Base-by-base conservation (phyloP, 768 basidiomycete species). In the Trametes coccinea region DNA sequence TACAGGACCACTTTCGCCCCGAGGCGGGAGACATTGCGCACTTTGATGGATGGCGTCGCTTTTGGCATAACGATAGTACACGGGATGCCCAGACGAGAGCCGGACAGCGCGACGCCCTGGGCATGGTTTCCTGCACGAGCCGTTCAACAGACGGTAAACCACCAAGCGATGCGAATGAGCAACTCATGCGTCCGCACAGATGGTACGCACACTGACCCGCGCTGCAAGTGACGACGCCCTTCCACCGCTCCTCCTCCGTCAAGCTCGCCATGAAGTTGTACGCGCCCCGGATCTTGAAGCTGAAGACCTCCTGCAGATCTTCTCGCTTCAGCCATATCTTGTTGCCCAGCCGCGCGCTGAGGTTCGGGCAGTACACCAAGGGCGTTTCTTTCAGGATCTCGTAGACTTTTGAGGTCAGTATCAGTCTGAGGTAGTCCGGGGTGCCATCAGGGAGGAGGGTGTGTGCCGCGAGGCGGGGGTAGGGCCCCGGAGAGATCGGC, bases 31-130 rank as follows among this genome's bases (percentile, higher is more conserved):
- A 97, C 97, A 69, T 96, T 98, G 61, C 87, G 82, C 71, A 95
- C 92, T 78, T 99, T 99, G 82, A 99, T 99, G 43, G 89, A 83
- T 1, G 97, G 97, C 2, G 97, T 98, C 13, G 87, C 92, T 44
- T 88, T 79, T 0, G 97, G 97, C 97, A 99, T 98, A 63, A 99
- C 93, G 69, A 99, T 98, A n/a, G 95, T 98, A 65, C 94, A 97
- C 3, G 97, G 94, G 62, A 98, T 90, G 37, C 83, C 84, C 31
- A 99, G 84, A 59, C 87, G 85, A 48, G 86, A 76, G 10, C 96
- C 93, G n/a, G 97, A 95, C 50, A 98, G 82, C 2, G 97, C 97
- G 52, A 99, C 97, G 29, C 97, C 97, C 74, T 99, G 97, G 0
- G 97, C 97, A 74, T 99, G 97, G 71, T 99, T 99, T 30, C 97